These are phyloP conservation scores for Polyporus tsugae DNA, from an alignment of 1,284 basidiomycete species.

Conservation along the genomic window DNA sequence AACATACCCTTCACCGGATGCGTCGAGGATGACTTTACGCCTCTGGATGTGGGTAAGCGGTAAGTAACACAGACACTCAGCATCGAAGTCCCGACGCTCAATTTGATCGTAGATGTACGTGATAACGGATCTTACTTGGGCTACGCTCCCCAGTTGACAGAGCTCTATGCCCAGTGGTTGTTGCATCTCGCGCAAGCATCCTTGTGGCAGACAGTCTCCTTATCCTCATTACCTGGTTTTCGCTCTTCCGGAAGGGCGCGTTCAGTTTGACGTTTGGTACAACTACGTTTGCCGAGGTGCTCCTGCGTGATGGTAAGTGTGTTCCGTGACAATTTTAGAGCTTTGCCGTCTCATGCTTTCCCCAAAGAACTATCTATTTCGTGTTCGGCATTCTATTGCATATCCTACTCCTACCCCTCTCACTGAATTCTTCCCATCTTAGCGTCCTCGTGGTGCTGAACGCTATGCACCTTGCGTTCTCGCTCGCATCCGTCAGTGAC, in stretches of 20 bases:
- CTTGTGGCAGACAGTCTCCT: slow-evolving; percentile 3
- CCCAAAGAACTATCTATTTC: slow-evolving; percentile 12
- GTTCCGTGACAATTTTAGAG: too few relatives aligned
- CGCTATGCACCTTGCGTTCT: slow-evolving; percentile 13
- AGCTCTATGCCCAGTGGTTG: too few relatives aligned
- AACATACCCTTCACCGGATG: too few relatives aligned
- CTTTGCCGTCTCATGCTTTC: background rate
- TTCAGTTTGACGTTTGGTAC: background rate
- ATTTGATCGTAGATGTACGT: too few relatives aligned
- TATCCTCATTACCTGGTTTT: background rate
- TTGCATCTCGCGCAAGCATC: too few relatives aligned
- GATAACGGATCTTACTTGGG: too few relatives aligned
- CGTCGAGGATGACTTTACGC: too few relatives aligned
- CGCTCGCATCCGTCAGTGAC: background rate
- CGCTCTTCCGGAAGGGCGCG: background rate
- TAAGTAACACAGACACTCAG: too few relatives aligned
- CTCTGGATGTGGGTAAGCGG: too few relatives aligned
- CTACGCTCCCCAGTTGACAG: too few relatives aligned
- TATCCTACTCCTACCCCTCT: background rate
- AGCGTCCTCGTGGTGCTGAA: slow-evolving; percentile 12
- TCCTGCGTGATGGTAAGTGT: slow-evolving; percentile 5
- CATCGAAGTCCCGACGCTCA: too few relatives aligned
- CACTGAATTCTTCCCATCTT: background rate
- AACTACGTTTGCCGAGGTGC: background rate
- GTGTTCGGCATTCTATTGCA: background rate